A percentile compares a stretch with the other conserved stretches of the same genome.
phyloP scores from a whole-genome alignment of 129 eudicot genomes.

The Solidago caesia region DNA sequence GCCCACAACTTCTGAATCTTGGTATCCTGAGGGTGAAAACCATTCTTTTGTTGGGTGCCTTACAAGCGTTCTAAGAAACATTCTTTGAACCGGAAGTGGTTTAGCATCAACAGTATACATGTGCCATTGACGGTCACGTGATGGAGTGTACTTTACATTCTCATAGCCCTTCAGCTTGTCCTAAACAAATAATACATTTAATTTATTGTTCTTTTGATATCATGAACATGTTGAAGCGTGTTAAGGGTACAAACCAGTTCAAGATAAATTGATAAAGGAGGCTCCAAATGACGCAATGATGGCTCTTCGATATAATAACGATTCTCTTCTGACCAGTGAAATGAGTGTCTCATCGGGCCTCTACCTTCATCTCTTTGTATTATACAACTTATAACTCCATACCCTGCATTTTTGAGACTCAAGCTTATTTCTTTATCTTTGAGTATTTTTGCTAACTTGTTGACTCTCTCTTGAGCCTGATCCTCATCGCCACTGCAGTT shows the following conservation, averaged over 20 bases:
- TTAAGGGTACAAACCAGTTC: conserved; percentile 67
- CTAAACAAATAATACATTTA: conserved; percentile 29
- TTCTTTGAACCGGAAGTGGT: conserved; percentile 70
- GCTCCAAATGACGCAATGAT: conserved; percentile 87
- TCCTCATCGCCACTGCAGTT: conserved; percentile 92
- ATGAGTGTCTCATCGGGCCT: conserved; percentile 97
- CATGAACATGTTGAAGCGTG: not conserved
- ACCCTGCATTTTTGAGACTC: conserved; percentile 71
- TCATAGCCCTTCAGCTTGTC: conserved; percentile 85
- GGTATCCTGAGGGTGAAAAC: conserved; percentile 44
- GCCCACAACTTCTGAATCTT: conserved; percentile 54
- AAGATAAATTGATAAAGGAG: conserved; percentile 92
- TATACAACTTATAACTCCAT: conserved; percentile 88
- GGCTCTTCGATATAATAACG: conserved; percentile 80
- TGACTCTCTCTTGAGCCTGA: conserved; percentile 96
- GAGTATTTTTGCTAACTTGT: conserved; percentile 82
- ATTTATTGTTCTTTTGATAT: not conserved
- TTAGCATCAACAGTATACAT: conserved; percentile 78
- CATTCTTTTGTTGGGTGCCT: conserved; percentile 91
- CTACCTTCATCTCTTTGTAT: conserved; percentile 98
- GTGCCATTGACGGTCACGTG: conserved; percentile 99
- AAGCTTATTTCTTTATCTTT: conserved; percentile 80
- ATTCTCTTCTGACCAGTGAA: conserved; percentile 82
- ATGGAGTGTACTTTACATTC: conserved; percentile 80
- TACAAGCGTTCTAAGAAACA: conserved; percentile 90